Base-by-base conservation (phyloP, 306 rosid species). In the Cucumis cinereus region DNA sequence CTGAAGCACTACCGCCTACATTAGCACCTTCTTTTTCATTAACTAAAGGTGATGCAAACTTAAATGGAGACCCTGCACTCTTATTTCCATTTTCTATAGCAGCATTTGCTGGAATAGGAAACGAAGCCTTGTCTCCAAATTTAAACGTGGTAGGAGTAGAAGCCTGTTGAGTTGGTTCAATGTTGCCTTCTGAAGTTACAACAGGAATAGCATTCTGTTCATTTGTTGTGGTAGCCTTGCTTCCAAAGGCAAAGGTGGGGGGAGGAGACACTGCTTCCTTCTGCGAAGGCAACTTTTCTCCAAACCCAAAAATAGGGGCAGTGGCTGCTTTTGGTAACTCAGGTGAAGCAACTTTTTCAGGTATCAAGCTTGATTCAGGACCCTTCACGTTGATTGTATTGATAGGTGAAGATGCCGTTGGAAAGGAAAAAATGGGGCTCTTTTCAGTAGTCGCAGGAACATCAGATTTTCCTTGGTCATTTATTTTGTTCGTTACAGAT, bases 221-320 rank as follows among this genome's bases (percentile, higher is more conserved):
- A 78, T 74, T 83, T 3, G 78, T 33, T n/a, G 78, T 77, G 73
- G 78, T 75, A 74, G 50, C 67, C 50, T 87, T 87, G 38, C 74
- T 88, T 38, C 74, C 71, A 75, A 80, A 79, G 35, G 74, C 52
- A 56, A 54, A 80, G 13, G 50, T 22, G 43, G 85, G 60, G 63
- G 80, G 69, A 71, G 78, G 83, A 82, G 84, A 68, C 80, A 58
- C 78, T 50, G 77, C 22, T 36, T 83, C 85, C 78, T 77, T 84
- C 5, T 78, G 71, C 30, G 85, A 81, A 66, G 75, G 80, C 72
- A 67, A 71, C 54, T 91, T 88, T 47, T 77, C 92, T 62, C 82
- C 77, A 72, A 81, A 78, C 76, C 79, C 79, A 57, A 71, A 80
- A 19, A 40, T 14, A 43, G 84, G 63, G 61, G 77, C 60, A 74